These are phyloP conservation scores for Athelia psychrophila DNA, from an alignment of 1,284 basidiomycete species.

Conservation along the genomic window DNA sequence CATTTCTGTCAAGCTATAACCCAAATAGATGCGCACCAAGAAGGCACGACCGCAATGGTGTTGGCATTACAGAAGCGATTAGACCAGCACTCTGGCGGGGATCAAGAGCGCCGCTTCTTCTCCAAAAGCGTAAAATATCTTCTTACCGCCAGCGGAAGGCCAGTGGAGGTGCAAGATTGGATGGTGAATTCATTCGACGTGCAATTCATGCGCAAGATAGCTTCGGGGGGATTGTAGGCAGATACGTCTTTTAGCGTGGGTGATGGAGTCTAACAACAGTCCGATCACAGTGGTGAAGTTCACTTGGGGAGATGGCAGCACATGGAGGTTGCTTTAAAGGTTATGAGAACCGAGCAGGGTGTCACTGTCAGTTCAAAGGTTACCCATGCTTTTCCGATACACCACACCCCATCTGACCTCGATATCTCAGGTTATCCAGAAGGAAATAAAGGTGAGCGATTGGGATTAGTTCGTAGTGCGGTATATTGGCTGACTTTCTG, in stretches of 20 bases:
- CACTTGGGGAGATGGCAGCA: neutral
- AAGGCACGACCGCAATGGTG: neutral
- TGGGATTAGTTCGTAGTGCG: neutral
- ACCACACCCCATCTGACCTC: neutral
- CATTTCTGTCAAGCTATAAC: neutral
- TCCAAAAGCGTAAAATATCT: neutral
- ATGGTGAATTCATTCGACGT: neutral
- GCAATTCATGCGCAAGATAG: neutral
- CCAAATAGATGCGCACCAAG: neutral
- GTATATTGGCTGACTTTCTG: neutral
- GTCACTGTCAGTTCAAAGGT: neutral
- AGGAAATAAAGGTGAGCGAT: neutral
- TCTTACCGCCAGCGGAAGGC: neutral
- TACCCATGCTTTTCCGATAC: neutral
- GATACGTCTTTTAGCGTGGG: neutral
- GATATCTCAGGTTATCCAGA: neutral
- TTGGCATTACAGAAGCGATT: neutral
- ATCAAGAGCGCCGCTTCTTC: neutral
- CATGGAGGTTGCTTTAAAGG: neutral
- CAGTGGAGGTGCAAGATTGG: neutral
- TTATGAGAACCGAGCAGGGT: neutral
- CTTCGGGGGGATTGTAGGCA: neutral
- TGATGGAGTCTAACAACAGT: neutral
- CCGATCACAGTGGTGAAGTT: neutral
- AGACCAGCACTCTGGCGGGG: neutral